Base-by-base conservation (phyloP, 768 basidiomycete species). In the Calocera cornea region DNA sequence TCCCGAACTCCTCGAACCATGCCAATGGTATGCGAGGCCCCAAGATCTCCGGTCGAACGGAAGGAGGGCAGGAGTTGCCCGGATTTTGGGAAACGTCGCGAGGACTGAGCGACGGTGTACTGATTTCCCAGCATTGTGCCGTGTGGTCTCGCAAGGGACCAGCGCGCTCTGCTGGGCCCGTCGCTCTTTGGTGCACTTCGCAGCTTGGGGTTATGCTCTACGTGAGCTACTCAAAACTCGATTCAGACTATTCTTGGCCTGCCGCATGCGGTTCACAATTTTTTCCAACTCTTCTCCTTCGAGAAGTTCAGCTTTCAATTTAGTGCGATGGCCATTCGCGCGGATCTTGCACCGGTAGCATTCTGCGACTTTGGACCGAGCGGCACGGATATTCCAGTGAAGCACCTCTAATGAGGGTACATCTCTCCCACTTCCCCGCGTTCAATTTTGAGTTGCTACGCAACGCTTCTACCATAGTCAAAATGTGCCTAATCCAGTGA, bases 71-170 rank as follows among this genome's bases (percentile, higher is more conserved):
- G 54, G 54, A 60, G 54, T 22, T 60, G 22, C 14, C 24, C 54
- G 54, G 54, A 60, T 60, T 22, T 29, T 60, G 54, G 54, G 54
- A 60, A 60, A 60, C 54, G 54, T 60, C 54, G 54, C 54, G 54
- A 33, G 54, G 54, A 60, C 54, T 29, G 54, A 27, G 54, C 54
- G 54, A 33, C 31, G 54, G 54, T 60, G 54, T 33, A 2, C 14
- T 60, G 54, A 22, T 50, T 50, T n/a, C 54, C 54, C 31, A 22
- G 54, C 27, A 60, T 12, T 16, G 31, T 19, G 19, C 31, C 54
- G 54, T 33, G 19, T 33, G 54, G 54, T 60, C 54, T 60, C 54
- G 54, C 54, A 60, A 60, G 54, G 31, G 54, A 33, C 54, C 54
- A 8, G 54, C 31, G 54, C 54, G 54, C 31, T 27, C 54, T 60